phyloP scores from a whole-genome alignment of 139 green algal species.

The Astrephomene gubernaculifera region DNA sequence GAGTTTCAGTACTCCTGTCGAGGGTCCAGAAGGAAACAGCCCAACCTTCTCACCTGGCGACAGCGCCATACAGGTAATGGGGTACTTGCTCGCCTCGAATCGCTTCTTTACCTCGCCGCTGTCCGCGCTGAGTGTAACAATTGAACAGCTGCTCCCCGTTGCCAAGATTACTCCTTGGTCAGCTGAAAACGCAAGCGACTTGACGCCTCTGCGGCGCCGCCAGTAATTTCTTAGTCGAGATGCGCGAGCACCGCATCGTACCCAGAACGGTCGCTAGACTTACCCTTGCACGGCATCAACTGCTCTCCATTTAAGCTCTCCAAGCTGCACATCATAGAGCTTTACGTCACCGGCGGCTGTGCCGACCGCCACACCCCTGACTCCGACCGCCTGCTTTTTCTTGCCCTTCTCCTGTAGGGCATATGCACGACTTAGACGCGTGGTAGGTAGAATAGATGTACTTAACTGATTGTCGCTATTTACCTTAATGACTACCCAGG shows the following conservation, averaged over 20 bases:
- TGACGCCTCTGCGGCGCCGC: conserved; percentile 57
- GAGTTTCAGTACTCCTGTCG: neutral
- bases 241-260: too few species aligned
- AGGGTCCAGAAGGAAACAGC: neutral
- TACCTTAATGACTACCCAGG: conserved; percentile 46
- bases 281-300: conserved; percentile 69
- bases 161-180: conserved; percentile 39
- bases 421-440: neutral
- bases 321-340: conserved; percentile 64
- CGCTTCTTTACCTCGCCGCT: conserved; percentile 42
- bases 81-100: conserved; percentile 70
- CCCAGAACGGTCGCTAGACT: neutral
- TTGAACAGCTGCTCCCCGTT: conserved; percentile 25
- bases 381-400: conserved; percentile 39
- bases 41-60: conserved; percentile 53
- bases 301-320: conserved; percentile 66
- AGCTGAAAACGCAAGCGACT: conserved; percentile 35
- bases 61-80: conserved; percentile 54
- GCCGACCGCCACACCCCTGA: conserved; percentile 58
- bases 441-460: too few species aligned
- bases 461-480: neutral
- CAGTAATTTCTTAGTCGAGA: neutral
- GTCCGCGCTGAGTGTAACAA: conserved; percentile 33
- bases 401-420: conserved; percentile 23
- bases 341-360: conserved; percentile 68